Evolutionary conservation across 2,329 filamentous ascomycete species (phyloP), one percentile per base, ranked within the genome.

Genomic region (Bipolaris sorokiniana): DNA sequence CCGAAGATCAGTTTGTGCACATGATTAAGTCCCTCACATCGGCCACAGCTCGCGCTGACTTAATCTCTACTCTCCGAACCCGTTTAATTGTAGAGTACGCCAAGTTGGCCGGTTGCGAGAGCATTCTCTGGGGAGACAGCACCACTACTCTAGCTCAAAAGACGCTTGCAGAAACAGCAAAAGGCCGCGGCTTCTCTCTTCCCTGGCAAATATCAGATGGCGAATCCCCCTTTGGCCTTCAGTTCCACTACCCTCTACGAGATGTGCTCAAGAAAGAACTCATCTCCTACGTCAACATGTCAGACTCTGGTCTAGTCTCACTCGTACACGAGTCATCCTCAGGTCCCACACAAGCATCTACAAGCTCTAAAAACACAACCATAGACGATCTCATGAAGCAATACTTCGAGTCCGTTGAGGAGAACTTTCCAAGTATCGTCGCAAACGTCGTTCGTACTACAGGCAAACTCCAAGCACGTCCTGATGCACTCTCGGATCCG

Each of bases 381-480:
- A 97, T 99, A 68, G 92, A 97, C 71, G 89, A 93, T 65, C 84
- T 99, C 51, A 93, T 98, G 88, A 80, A 83, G 56, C 88, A 92
- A 55, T 99, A 97, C 75, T 97, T 99, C 70, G 86, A 87, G 64
- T 89, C 87, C 38, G 91, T 97, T 15, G 93, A 97, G 73, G 86
- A 87, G 63, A 90, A 89, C 57, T 97, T 96, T 70, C 91, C 93
- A 3, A 91, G 90, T 53, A 92, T 98, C 54, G 93, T 99, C 64
- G 90, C 93, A 31, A 99, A 99, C 73, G 95, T 99, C 9, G 94
- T 97, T 5, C 87, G 92, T 61, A 99, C 94, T 33, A 89, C 90
- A n/a, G 88, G 87, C 49, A 97, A 96, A 77, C 82, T 98, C 38
- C 81, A 87, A 44, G 78, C 85, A 23, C 73, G 80, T 0, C 66